Conservation (phyloP, 306 rosid genomes). For the Elaeagnus macrophylla region DNA sequence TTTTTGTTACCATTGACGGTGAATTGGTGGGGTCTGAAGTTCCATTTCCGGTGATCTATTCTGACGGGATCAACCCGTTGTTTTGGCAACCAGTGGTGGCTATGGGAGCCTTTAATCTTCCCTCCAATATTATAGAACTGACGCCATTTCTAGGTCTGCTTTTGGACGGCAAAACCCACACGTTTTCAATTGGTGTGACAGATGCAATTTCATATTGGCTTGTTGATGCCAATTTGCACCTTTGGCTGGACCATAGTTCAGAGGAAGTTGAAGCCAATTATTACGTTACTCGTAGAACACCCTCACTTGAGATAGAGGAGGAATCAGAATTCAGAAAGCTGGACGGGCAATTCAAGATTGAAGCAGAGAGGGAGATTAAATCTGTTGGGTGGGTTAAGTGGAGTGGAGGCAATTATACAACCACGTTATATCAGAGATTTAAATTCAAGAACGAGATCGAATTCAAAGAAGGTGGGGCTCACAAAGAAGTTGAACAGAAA, state of each 20-base stretch:
- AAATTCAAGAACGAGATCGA: slow-evolving; percentile 27
- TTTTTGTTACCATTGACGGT: slow-evolving; percentile 54
- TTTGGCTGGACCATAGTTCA: slow-evolving; percentile 58
- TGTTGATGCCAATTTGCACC: slow-evolving; percentile 69
- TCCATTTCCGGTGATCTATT: slow-evolving; percentile 78
- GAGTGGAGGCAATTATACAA: slow-evolving; percentile 56
- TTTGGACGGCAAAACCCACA: slow-evolving; percentile 44
- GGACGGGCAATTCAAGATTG: slow-evolving; percentile 48
- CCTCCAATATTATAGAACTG: slow-evolving; percentile 54
- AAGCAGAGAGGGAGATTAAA: slow-evolving; percentile 35
- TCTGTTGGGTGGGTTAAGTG: slow-evolving; percentile 56
- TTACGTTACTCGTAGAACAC: slow-evolving; percentile 3
- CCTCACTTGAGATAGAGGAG: slow-evolving; percentile 31
- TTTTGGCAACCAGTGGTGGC: slow-evolving; percentile 76
- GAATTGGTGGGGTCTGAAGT: slow-evolving; percentile 51
- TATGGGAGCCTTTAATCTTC: slow-evolving; percentile 70
- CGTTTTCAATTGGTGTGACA: slow-evolving; percentile 53
- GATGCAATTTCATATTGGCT: slow-evolving; percentile 69
- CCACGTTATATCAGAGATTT: slow-evolving; percentile 30
- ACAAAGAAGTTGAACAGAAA: slow-evolving; percentile 46
- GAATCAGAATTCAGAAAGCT: slow-evolving; percentile 36
- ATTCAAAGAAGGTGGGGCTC: slow-evolving; percentile 35
- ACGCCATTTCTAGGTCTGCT: slow-evolving; percentile 66
- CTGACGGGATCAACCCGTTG: slow-evolving; percentile 75
- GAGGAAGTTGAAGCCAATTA: slow-evolving; percentile 24